Evolutionary conservation across 1,284 basidiomycete species (phyloP).

Genomic region (Entoloma clypeatum): DNA sequence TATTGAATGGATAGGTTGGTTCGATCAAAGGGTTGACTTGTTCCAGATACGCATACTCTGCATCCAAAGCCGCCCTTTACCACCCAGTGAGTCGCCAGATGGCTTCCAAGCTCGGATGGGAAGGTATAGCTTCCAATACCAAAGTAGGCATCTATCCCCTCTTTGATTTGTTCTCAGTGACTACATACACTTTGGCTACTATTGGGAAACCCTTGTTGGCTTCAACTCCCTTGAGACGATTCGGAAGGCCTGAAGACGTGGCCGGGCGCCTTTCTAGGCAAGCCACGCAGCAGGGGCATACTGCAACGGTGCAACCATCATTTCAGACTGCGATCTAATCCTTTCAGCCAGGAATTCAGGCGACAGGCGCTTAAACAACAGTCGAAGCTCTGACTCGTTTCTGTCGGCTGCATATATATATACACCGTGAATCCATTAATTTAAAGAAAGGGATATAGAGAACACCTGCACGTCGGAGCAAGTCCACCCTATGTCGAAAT

Average conservation of each 20-base stretch:
- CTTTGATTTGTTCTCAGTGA: conserved; percentile 41
- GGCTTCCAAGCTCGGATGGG: conserved; percentile 54
- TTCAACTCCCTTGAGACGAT: conserved; percentile 48
- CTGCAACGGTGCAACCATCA: conserved; percentile 61
- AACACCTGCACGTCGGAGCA: too few species aligned
- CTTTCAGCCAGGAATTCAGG: conserved; percentile 22
- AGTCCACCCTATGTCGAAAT: too few species aligned
- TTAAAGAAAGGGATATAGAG: not conserved
- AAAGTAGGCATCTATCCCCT: conserved; percentile 13
- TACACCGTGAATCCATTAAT: not conserved
- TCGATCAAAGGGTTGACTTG: conserved; percentile 55
- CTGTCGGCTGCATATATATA: not conserved
- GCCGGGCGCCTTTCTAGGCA: conserved; percentile 61
- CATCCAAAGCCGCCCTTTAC: conserved; percentile 61
- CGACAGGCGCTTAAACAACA: conserved; percentile 8
- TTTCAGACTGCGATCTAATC: conserved; percentile 54
- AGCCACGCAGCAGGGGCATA: conserved; percentile 59
- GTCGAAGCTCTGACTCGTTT: conserved; percentile 3
- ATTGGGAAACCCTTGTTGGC: conserved; percentile 44
- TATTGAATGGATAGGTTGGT: conserved; percentile 46
- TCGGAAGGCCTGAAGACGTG: conserved; percentile 63
- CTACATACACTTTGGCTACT: conserved; percentile 46
- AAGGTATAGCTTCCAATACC: conserved; percentile 65
- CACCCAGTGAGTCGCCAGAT: conserved; percentile 64
- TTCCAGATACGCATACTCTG: conserved; percentile 64